Conservation (phyloP, 176 grass and related monocot species). For the Avena insularis region DNA sequence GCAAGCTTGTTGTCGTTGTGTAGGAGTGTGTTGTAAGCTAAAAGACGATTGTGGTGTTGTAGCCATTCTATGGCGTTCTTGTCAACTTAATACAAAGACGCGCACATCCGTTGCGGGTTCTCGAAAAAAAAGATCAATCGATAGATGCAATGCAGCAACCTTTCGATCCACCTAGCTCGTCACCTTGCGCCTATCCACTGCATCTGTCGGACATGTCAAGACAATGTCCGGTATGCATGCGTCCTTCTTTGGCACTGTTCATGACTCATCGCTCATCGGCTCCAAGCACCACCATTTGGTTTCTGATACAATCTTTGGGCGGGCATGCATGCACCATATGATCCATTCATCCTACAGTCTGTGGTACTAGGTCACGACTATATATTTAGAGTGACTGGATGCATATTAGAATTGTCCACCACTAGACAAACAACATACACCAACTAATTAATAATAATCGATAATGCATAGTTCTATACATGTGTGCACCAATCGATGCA, state of each 20-base stretch:
- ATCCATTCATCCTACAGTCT: constrained; percentile 9
- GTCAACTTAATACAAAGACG: too few species aligned
- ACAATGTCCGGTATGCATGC: background rate
- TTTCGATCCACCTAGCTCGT: constrained; percentile 40
- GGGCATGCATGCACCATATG: background rate
- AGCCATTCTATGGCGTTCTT: too few species aligned
- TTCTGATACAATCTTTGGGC: constrained; percentile 5
- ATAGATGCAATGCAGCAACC: constrained; percentile 28
- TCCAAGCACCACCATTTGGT: constrained; percentile 5
- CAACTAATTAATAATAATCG: background rate
- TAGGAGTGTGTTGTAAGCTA: too few species aligned
- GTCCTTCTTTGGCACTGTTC: constrained; percentile 17
- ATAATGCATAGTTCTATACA: too few species aligned
- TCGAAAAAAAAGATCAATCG: background rate
- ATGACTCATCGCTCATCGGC: background rate
- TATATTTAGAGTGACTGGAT: background rate
- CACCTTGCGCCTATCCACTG: constrained; percentile 36
- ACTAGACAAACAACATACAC: background rate
- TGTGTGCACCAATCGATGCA: too few species aligned
- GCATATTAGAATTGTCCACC: background rate
- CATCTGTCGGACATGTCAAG: constrained; percentile 11
- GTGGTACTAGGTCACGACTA: background rate
- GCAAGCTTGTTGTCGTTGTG: too few species aligned
- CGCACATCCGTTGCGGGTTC: too few species aligned
- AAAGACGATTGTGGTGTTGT: too few species aligned